Evolutionary conservation across 2,329 filamentous ascomycete species (phyloP).

Genomic region (Penicillium sp.): DNA sequence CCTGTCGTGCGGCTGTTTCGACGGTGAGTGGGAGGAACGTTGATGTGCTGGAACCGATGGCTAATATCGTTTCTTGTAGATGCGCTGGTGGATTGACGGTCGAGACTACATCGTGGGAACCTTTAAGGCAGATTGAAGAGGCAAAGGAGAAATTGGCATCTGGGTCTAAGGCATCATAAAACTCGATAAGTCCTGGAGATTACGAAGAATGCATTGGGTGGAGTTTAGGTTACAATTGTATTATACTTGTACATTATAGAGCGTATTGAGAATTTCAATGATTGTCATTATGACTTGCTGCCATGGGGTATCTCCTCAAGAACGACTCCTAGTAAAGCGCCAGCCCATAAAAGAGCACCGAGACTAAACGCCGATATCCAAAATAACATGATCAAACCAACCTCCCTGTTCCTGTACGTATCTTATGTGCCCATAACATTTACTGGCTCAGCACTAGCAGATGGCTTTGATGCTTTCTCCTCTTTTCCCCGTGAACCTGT

Average conservation of each 20-base stretch:
- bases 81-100: slow-evolving; percentile 58
- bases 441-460: slow-evolving; percentile 11
- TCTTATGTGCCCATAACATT: background rate
- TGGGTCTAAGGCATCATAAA: slow-evolving; percentile 20
- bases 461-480: slow-evolving; percentile 27
- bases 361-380: slow-evolving; percentile 5
- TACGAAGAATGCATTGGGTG: slow-evolving; percentile 12
- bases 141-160: slow-evolving; percentile 29
- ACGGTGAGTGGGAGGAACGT: slow-evolving; percentile 45
- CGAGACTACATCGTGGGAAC: slow-evolving; percentile 64
- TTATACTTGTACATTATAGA: background rate
- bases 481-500: slow-evolving; percentile 37
- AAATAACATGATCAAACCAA: background rate
- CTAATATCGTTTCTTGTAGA: slow-evolving; percentile 19
- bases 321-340: slow-evolving; percentile 22
- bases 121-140: slow-evolving; percentile 33
- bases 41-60: background rate
- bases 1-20: slow-evolving; percentile 61
- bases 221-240: slow-evolving; percentile 13
- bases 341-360: slow-evolving; percentile 16
- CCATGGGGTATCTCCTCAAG: slow-evolving; percentile 37
- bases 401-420: background rate
- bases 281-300: slow-evolving; percentile 9
- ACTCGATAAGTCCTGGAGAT: background rate
- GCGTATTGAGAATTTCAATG: slow-evolving; percentile 6